These are phyloP conservation scores for Pelargonium citronellum DNA, from an alignment of 441 rosid genomes.

Conservation along the genomic window DNA sequence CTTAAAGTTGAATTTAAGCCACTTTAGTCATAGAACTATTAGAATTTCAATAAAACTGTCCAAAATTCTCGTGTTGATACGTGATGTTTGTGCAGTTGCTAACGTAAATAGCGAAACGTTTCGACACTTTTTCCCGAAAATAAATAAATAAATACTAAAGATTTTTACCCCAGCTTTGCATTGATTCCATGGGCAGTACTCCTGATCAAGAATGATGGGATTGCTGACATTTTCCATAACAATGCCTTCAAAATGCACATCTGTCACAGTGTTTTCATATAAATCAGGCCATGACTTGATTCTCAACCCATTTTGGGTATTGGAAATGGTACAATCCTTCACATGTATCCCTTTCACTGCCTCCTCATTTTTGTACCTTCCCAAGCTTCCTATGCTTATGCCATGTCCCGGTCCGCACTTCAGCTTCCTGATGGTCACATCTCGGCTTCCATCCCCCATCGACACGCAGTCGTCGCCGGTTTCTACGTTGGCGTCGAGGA, in stretches of 20 bases:
- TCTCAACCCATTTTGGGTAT: constrained; percentile 27
- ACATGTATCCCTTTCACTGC: constrained; percentile 23
- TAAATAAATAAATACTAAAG: too few relatives aligned
- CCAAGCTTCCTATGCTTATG: constrained; percentile 34
- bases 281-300: constrained; percentile 26
- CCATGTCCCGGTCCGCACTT: constrained; percentile 33
- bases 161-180: constrained; percentile 2
- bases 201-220: constrained; percentile 24
- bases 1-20: too few relatives aligned
- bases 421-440: constrained; percentile 5
- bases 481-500: constrained; percentile 24
- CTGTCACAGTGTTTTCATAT: constrained; percentile 2
- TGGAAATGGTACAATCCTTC: constrained; percentile 19
- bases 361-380: constrained; percentile 25
- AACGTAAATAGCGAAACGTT: too few relatives aligned
- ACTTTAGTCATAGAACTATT: too few relatives aligned
- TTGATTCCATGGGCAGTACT: constrained; percentile 19
- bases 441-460: constrained; percentile 22
- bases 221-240: constrained; percentile 19
- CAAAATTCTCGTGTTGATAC: too few relatives aligned
- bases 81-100: too few relatives aligned
- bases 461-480: constrained; percentile 35
- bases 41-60: too few relatives aligned
- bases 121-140: too few relatives aligned
- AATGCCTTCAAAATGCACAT: constrained; percentile 20